Evolutionary conservation across 768 basidiomycete species (phyloP).

Genomic region (Termitomyces sp.): DNA sequence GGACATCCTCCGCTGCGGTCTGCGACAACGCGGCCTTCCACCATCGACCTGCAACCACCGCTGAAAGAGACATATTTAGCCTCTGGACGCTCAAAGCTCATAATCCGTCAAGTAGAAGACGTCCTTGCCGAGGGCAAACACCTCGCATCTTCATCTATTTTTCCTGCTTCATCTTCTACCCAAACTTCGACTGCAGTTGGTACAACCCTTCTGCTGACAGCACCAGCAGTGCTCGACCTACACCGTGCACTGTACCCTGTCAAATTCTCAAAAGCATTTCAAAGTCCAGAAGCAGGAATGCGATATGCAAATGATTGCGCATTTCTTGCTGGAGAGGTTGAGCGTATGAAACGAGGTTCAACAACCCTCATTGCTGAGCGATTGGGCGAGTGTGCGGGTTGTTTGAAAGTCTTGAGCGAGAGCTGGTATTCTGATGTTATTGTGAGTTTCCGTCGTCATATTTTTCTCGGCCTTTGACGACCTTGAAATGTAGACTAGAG

Average conservation of each 20-base stretch:
- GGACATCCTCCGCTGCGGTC: constrained; percentile 15
- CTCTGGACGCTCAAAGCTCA: constrained; percentile 50
- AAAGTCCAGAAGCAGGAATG: constrained; percentile 56
- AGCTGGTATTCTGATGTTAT: constrained; percentile 72
- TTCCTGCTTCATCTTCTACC: constrained; percentile 28
- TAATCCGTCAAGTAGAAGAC: constrained; percentile 57
- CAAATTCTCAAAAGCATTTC: constrained; percentile 44
- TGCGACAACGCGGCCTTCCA: constrained; percentile 25
- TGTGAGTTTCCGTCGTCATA: constrained; percentile 38
- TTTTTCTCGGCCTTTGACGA: not conserved
- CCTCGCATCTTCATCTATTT: constrained; percentile 54
- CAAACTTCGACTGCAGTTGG: constrained; percentile 41
- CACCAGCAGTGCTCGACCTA: constrained; percentile 69
- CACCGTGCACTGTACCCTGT: constrained; percentile 79
- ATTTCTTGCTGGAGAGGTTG: constrained; percentile 58
- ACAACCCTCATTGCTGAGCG: constrained; percentile 36
- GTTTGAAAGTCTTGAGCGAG: constrained; percentile 55
- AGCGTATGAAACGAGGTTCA: constrained; percentile 30
- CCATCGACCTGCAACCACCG: constrained; percentile 16
- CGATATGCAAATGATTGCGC: constrained; percentile 80
- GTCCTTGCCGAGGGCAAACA: constrained; percentile 66
- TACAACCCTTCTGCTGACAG: constrained; percentile 54
- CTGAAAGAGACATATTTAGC: constrained; percentile 60
- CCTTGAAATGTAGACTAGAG: constrained; percentile 38
- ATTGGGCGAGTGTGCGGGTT: constrained; percentile 47